Conservation (phyloP, 495 filamentous ascomycete genomes). For the Venustampulla echinocandica region DNA sequence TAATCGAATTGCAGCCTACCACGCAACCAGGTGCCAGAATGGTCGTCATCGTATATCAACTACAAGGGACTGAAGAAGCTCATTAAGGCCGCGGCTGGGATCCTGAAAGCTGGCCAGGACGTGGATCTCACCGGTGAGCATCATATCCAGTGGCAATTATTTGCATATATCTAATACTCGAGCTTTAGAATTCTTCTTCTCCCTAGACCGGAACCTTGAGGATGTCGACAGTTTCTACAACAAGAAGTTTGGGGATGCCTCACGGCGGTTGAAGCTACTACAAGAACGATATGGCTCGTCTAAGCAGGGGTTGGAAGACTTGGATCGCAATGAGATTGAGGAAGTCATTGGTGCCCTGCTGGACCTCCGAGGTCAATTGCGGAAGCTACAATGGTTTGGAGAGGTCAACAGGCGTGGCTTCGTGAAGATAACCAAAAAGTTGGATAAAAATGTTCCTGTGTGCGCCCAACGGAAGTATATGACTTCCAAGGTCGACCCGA, state of each 20-base stretch:
- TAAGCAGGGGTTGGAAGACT: conserved; percentile 36
- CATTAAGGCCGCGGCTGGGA: conserved; percentile 61
- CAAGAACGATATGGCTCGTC: conserved; percentile 69
- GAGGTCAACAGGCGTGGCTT: conserved; percentile 94
- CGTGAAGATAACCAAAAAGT: conserved; percentile 95
- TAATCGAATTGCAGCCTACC: no score
- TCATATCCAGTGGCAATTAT: background rate
- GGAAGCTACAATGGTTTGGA: conserved; percentile 94
- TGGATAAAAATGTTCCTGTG: conserved; percentile 79
- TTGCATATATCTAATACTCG: background rate
- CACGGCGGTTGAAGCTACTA: conserved; percentile 73
- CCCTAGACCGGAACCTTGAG: conserved; percentile 91
- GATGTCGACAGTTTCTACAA: conserved; percentile 93
- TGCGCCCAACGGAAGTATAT: conserved; percentile 75
- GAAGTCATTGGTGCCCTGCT: conserved; percentile 84
- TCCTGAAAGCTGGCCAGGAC: conserved; percentile 56
- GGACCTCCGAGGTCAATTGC: conserved; percentile 74
- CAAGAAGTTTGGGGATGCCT: conserved; percentile 77
- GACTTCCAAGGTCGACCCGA: conserved; percentile 75
- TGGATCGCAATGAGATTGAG: conserved; percentile 69
- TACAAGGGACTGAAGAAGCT: conserved; percentile 95
- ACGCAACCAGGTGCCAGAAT: conserved; percentile 94
- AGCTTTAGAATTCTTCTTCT: conserved; percentile 77
- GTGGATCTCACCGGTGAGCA: conserved; percentile 63
- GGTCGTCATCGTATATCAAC: conserved; percentile 86